Base-by-base conservation (phyloP, 331 rosid genomes). In the Saraca asoca region DNA sequence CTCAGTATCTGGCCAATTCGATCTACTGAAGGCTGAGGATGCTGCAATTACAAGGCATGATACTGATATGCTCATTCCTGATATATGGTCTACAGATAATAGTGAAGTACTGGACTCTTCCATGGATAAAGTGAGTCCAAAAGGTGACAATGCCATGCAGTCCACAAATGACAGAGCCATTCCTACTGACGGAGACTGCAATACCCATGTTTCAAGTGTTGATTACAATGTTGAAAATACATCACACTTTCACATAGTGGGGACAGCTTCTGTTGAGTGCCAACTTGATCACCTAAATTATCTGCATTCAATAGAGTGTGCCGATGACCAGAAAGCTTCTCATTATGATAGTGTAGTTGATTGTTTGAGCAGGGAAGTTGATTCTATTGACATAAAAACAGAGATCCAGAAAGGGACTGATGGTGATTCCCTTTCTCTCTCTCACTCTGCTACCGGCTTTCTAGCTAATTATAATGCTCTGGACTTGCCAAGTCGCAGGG, bases 331-430 rank as follows among this genome's bases (percentile, higher is more conserved):
- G n/a, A 71, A 76, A 53, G 69, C 14, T 39, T 48, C 68, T 14
- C 73, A 73, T 12, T 46, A 46, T 48, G 87, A 80, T 64, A 51
- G 78, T 75, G 79, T 63, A 68, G 62, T 79, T 75, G 79, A 78
- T 69, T 52, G 66, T 79, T 69, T 87, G 81, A 81, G 73, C 73
- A 60, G 79, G 55, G 74, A 81, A 78, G 74, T 81, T 13, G 86
- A 45, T 62, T 78, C 71, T 12, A 51, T 83, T 66, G 78, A 79
- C 66, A 71, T 87, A 44, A 56, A 51, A 17, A 42, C 51, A 7
- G 71, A 74, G 85, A 64, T 48, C 7, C 43, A 49, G 67, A 66
- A 63, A 45, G 74, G 59, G 60, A 39, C 55, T 44, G 50, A n/a
- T 24, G 63, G 49, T 9, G 62, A 76, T 74, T 56, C 77, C 3